Evolutionary conservation across 192 early-diverging fungal genomes (phyloP), one percentile per base, ranked within the genome.

Genomic region (Irineochytrium annulatum): DNA sequence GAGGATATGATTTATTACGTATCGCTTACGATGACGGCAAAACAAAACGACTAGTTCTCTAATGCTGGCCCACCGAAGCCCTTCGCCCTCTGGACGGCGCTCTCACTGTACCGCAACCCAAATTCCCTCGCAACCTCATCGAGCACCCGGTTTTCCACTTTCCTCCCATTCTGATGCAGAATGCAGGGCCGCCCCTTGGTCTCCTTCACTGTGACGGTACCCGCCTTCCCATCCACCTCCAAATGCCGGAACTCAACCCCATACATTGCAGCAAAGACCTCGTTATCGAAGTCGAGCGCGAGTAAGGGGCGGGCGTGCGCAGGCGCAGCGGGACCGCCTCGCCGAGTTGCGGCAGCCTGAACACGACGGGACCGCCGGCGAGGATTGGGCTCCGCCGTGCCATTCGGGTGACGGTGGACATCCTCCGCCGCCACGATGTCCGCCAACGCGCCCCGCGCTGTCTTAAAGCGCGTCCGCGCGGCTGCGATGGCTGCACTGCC

Each of bases 81-180:
- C 6, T 49, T 8, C 13, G 13, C 6, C 46, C 32, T n/a, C 31
- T 32, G 32, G 26, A 62, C 41, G 16, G 51, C 62, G 30, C 0
- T 24, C 17, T 28, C 43, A 41, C 45, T 44, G 20, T 26, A 54
- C 13, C 16, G 27, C 24, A 64, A 6, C 45, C 62, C 62, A 43
- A 59, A 64, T 34, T 11, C 3, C 43, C n/a, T 27, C 20, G 56
- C 55, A 14, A 64, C 13, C 41, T 64, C 54, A 19, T 64, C 62
- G 34, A 64, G 29, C 14, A 55, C 62, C 20, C 53, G 48, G 31
- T 57, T 56, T 3, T 35, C 55, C 8, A 26, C 34, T 34, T 68
- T 68, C 8, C 37, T 61, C 6, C 67, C 67, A 44, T 65, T 68
- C 52, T 68, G 67, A 52, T 68, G 67, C 52, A 68, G 0, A 43